Evolutionary conservation across 805 yeast species (phyloP).

Genomic region (Naumovozyma baii): DNA sequence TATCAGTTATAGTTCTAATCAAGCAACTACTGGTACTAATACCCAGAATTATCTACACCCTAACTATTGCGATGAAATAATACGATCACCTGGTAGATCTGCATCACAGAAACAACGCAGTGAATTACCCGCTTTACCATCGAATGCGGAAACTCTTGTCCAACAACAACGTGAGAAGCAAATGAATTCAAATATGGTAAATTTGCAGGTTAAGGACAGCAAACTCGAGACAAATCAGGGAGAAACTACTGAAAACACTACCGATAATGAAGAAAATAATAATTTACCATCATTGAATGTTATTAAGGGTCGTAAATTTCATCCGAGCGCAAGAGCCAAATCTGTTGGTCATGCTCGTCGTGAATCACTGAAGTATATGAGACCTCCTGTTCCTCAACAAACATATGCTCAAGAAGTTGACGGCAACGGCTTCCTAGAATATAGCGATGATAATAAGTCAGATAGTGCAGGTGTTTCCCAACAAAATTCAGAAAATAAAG

Average conservation of each 20-base stretch:
- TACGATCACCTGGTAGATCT: conserved; percentile 18
- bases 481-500: neutral
- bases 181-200: conserved; percentile 15
- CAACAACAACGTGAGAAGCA: conserved; percentile 25
- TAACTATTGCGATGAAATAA: conserved; percentile 1
- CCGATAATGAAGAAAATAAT: conserved; percentile 12
- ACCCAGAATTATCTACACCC: neutral
- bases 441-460: conserved; percentile 44
- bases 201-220: conserved; percentile 10
- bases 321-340: conserved; percentile 82
- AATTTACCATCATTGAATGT: conserved; percentile 19
- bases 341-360: conserved; percentile 64
- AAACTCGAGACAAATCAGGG: conserved; percentile 1
- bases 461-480: conserved; percentile 33
- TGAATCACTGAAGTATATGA: conserved; percentile 38
- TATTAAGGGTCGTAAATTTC: conserved; percentile 34
- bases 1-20: conserved; percentile 12
- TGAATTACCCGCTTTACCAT: conserved; percentile 29
- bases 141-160: conserved; percentile 27
- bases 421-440: conserved; percentile 36
- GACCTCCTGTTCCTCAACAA: conserved; percentile 20
- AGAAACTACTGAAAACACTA: neutral
- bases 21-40: conserved; percentile 1
- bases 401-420: conserved; percentile 28
- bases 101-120: conserved; percentile 20